Conservation (phyloP, 768 basidiomycete genomes). For the Mycena epipterygia region DNA sequence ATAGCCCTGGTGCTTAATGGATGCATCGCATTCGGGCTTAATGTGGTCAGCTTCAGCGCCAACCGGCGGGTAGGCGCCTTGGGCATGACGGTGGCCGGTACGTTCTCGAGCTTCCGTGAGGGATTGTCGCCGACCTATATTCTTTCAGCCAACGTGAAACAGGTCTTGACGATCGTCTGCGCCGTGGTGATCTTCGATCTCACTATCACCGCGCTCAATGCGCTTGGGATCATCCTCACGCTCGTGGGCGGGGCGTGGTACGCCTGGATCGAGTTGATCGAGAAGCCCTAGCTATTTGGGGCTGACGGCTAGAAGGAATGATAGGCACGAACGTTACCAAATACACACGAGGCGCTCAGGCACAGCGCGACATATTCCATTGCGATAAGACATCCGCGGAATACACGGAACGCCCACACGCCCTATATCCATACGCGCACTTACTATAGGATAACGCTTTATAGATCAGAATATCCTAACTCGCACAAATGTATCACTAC, state of each 20-base stretch:
- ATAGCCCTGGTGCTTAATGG: conserved; percentile 83
- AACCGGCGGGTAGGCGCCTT: conserved; percentile 92
- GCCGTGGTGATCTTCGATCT: conserved; percentile 90
- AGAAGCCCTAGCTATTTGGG: conserved; percentile 52
- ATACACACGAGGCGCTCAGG: background rate
- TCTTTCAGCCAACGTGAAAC: conserved; percentile 86
- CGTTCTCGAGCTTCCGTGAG: background rate
- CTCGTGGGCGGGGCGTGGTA: conserved; percentile 90
- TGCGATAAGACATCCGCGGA: too few species aligned
- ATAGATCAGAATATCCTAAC: too few species aligned
- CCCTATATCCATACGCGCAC: too few species aligned
- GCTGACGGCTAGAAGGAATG: background rate
- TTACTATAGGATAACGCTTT: too few species aligned
- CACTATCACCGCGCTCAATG: conserved; percentile 84
- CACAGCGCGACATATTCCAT: too few species aligned
- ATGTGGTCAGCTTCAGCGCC: conserved; percentile 96
- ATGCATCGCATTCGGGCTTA: conserved; percentile 89
- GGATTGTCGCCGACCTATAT: conserved; percentile 1
- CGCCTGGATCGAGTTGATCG: conserved; percentile 73
- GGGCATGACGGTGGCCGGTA: conserved; percentile 92
- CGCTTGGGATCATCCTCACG: conserved; percentile 86
- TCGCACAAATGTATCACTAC: background rate
- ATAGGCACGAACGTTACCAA: background rate
- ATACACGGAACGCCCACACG: too few species aligned
- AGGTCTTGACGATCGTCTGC: conserved; percentile 89